Conservation (phyloP, 495 filamentous ascomycete genomes). For the Neurospora sp. region DNA sequence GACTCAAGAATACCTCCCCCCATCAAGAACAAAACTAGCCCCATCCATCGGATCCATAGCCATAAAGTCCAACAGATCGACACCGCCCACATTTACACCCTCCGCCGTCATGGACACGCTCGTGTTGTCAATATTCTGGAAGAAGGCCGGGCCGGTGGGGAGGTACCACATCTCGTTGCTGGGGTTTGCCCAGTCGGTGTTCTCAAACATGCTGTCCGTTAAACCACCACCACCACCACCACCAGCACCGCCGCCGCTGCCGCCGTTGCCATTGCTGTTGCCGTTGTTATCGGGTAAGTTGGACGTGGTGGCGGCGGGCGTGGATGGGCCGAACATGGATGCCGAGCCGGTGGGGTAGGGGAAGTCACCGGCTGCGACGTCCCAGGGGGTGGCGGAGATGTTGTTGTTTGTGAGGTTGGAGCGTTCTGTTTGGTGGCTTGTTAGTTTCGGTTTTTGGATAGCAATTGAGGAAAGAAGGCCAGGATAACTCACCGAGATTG, state of each 20-base stretch:
- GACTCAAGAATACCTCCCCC: background rate
- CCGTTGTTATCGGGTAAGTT: slow-evolving; percentile 19
- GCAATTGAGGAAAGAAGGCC: background rate
- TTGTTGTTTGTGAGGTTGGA: slow-evolving; percentile 34
- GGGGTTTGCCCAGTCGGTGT: slow-evolving; percentile 34
- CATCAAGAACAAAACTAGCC: slow-evolving; percentile 27
- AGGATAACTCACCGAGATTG: slow-evolving; percentile 14
- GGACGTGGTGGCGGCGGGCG: slow-evolving; percentile 30
- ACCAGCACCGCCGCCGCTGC: background rate
- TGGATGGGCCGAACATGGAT: slow-evolving; percentile 36
- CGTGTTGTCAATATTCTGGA: slow-evolving; percentile 42
- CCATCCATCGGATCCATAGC: slow-evolving; percentile 37
- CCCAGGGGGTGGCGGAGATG: slow-evolving; percentile 46
- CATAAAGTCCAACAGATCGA: slow-evolving; percentile 50
- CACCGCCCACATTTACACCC: slow-evolving; percentile 46
- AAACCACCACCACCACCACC: background rate
- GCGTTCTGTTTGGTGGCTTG: slow-evolving; percentile 23
- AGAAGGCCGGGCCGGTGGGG: slow-evolving; percentile 43
- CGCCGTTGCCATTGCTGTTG: slow-evolving; percentile 11
- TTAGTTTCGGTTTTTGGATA: background rate
- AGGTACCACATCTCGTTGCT: slow-evolving; percentile 49
- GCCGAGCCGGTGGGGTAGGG: slow-evolving; percentile 37
- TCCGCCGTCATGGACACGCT: slow-evolving; percentile 48
- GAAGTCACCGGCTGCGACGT: slow-evolving; percentile 36
- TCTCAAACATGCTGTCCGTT: slow-evolving; percentile 22